Percentiles rank a stretch among this genome's conserved stretches.
phyloP scores from a whole-genome alignment of 192 early-diverging fungal species.

The Podila horticola region DNA sequence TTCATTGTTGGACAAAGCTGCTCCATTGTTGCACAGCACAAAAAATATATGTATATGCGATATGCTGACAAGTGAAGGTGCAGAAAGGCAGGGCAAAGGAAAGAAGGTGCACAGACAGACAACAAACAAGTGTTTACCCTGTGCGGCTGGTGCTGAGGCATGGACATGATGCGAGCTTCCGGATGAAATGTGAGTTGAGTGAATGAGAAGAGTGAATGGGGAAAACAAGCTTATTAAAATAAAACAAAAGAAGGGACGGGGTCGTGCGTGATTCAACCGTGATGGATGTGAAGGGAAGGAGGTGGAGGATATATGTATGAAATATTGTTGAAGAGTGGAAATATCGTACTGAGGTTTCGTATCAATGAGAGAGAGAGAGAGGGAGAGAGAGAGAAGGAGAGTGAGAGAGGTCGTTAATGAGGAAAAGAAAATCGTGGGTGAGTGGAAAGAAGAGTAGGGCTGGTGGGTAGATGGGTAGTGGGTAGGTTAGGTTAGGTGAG shows the following conservation, averaged over 20 bases:
- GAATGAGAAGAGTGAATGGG: not conserved
- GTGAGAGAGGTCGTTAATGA: conserved; percentile 1
- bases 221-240: not conserved
- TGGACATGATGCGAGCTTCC: not conserved
- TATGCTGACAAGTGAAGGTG: not conserved
- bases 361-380: not conserved
- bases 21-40: no score
- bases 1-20: not conserved
- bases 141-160: conserved; percentile 24
- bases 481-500: not conserved
- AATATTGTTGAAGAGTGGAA: not conserved
- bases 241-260: not conserved
- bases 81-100: not conserved
- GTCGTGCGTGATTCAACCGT: no score
- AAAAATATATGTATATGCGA: not conserved
- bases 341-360: not conserved
- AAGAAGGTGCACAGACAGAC: not conserved
- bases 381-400: not conserved
- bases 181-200: not conserved
- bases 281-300: no score
- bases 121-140: conserved; percentile 5
- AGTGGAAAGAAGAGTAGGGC: not conserved
- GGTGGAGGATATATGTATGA: not conserved
- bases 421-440: not conserved
- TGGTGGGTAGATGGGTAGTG: not conserved